phyloP scores from a whole-genome alignment of 73 alveolate genomes.

The Uronychia setigera region DNA sequence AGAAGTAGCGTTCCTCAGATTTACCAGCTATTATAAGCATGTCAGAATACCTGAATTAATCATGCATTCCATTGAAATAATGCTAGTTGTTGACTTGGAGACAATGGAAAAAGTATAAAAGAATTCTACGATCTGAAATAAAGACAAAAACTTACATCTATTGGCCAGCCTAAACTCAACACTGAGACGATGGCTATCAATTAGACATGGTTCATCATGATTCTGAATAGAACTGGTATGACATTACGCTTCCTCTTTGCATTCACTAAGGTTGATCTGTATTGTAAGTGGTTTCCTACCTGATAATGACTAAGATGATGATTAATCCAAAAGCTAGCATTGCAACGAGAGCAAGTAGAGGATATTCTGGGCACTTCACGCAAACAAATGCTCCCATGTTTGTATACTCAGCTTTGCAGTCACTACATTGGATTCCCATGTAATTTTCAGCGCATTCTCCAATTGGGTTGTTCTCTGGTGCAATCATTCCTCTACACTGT shows the following conservation, averaged over 20 bases:
- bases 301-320: neutral
- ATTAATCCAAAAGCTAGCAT: neutral
- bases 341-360: neutral
- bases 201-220: neutral
- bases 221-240: neutral
- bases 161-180: neutral
- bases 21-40: too few species aligned
- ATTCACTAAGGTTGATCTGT: neutral
- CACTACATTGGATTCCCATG: constrained; percentile 33
- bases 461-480: neutral
- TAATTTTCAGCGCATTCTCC: constrained; percentile 39
- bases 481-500: constrained; percentile 34
- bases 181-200: neutral
- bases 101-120: neutral
- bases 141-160: too few species aligned
- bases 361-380: constrained; percentile 17
- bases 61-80: neutral
- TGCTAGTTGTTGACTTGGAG: neutral
- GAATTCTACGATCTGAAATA: neutral
- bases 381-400: constrained; percentile 9
- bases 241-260: neutral
- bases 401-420: constrained; percentile 30
- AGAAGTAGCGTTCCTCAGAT: neutral
- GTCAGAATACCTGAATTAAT: neutral
- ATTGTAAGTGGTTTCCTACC: neutral